phyloP scores from a whole-genome alignment of 306 rosid species.

The Castanopsis chinensis region DNA sequence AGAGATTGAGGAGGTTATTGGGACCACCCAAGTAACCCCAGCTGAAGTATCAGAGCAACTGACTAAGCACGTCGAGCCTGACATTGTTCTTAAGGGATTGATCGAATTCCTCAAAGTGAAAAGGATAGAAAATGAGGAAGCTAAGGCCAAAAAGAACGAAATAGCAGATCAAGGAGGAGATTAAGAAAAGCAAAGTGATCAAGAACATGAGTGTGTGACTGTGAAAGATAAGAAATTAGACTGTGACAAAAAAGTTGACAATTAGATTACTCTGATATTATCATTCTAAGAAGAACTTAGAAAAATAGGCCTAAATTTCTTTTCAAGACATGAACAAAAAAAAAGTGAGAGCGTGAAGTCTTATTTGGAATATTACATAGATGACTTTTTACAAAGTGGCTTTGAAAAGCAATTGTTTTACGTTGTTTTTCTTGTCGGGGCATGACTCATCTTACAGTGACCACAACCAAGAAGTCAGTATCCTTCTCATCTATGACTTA shows the following conservation, averaged over 20 bases:
- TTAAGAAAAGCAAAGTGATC: conserved; percentile 5
- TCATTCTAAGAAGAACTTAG: too few species aligned
- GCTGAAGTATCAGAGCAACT: conserved; percentile 44
- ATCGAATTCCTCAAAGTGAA: conserved; percentile 28
- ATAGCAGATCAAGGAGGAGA: background rate
- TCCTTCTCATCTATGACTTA: too few species aligned
- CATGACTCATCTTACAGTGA: too few species aligned
- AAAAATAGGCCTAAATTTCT: too few species aligned
- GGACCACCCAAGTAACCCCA: conserved; percentile 28
- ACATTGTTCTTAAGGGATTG: conserved; percentile 11
- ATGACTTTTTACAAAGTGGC: too few species aligned
- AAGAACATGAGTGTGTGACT: background rate
- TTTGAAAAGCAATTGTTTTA: too few species aligned
- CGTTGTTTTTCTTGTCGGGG: too few species aligned
- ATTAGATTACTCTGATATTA: background rate
- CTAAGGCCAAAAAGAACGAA: background rate
- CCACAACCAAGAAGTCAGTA: too few species aligned
- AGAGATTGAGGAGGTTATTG: conserved; percentile 24
- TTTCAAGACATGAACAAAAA: too few species aligned
- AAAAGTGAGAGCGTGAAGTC: too few species aligned
- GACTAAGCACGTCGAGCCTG: conserved; percentile 19
- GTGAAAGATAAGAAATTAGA: background rate
- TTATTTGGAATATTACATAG: too few species aligned
- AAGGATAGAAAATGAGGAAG: conserved; percentile 28
- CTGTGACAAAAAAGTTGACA: background rate